Conservation (phyloP, 805 yeast genomes). For the Wickerhamiella parazyma region DNA sequence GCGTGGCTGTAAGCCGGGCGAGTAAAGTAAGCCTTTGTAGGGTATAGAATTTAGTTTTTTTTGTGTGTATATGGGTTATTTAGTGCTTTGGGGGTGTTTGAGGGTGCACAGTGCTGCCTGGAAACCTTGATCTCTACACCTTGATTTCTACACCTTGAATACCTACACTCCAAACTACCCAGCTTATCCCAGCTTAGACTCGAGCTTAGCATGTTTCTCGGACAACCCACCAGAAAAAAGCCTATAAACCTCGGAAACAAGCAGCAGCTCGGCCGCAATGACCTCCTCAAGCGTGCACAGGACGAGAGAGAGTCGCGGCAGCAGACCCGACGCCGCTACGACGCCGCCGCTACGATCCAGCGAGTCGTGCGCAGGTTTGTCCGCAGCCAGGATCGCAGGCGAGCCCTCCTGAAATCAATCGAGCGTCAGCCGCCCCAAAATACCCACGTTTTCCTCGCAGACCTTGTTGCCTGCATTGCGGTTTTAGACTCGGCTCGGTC, state of each 20-base stretch:
- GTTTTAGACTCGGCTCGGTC: neutral
- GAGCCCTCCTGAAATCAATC: conserved; percentile 25
- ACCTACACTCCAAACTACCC: neutral
- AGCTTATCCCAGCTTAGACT: too few relatives aligned
- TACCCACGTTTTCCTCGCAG: conserved; percentile 14
- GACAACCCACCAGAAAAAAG: conserved; percentile 44
- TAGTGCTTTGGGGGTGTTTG: too few relatives aligned
- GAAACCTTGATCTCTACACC: too few relatives aligned
- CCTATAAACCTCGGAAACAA: conserved; percentile 46
- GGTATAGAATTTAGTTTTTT: too few relatives aligned
- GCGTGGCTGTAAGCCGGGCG: too few relatives aligned
- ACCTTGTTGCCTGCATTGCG: neutral
- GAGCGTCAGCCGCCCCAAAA: conserved; percentile 4
- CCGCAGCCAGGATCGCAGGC: conserved; percentile 21
- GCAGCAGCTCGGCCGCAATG: conserved; percentile 28
- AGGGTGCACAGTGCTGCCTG: too few relatives aligned
- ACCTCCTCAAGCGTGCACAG: conserved; percentile 49
- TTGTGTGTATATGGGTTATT: too few relatives aligned
- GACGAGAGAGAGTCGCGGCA: conserved; percentile 57
- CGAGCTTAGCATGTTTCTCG: conserved; percentile 38
- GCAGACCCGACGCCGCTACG: conserved; percentile 34
- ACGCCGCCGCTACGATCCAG: conserved; percentile 41
- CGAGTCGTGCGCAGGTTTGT: conserved; percentile 31
- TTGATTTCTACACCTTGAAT: too few relatives aligned
- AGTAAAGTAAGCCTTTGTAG: too few relatives aligned